Conservation (phyloP, 768 basidiomycete genomes). For the Leccinellum rugosiceps region DNA sequence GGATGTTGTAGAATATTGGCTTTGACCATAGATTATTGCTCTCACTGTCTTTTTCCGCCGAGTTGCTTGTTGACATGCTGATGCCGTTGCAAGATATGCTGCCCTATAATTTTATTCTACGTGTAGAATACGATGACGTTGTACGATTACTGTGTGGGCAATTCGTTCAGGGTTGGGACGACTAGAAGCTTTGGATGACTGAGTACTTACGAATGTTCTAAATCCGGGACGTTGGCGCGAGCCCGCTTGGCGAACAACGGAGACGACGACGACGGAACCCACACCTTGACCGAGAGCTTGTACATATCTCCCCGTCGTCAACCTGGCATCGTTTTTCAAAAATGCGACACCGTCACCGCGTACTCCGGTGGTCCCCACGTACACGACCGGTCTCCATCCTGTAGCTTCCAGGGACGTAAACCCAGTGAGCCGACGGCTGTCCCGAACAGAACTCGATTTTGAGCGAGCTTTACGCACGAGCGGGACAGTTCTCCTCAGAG, state of each 20-base stretch:
- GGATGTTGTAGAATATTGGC: slow-evolving; percentile 31
- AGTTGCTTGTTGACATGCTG: slow-evolving; percentile 20
- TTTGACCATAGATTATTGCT: slow-evolving; percentile 33
- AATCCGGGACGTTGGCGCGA: not conserved
- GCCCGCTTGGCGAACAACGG: slow-evolving; percentile 7
- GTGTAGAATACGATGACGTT: slow-evolving; percentile 27
- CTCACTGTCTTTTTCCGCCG: slow-evolving; percentile 4
- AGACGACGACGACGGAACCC: not conserved
- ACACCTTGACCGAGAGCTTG: not conserved
- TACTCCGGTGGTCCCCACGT: slow-evolving; percentile 44
- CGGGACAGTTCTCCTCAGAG: slow-evolving; percentile 66
- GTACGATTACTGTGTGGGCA: slow-evolving; percentile 24
- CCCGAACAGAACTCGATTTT: slow-evolving; percentile 78
- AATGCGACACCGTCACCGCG: slow-evolving; percentile 46
- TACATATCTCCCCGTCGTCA: slow-evolving; percentile 27
- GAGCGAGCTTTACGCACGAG: slow-evolving; percentile 68
- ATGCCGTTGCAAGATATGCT: slow-evolving; percentile 23
- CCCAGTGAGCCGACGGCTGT: slow-evolving; percentile 49
- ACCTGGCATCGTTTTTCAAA: slow-evolving; percentile 66
- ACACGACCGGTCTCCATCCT: slow-evolving; percentile 52
- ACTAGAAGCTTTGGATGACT: not conserved
- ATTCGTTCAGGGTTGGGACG: slow-evolving; percentile 19
- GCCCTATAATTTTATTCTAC: slow-evolving; percentile 32
- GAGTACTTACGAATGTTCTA: not conserved
- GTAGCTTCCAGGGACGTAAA: slow-evolving; percentile 50